Base-by-base conservation (phyloP, 129 eudicot genomes). In the Rutidosis leptorrhynchoides region DNA sequence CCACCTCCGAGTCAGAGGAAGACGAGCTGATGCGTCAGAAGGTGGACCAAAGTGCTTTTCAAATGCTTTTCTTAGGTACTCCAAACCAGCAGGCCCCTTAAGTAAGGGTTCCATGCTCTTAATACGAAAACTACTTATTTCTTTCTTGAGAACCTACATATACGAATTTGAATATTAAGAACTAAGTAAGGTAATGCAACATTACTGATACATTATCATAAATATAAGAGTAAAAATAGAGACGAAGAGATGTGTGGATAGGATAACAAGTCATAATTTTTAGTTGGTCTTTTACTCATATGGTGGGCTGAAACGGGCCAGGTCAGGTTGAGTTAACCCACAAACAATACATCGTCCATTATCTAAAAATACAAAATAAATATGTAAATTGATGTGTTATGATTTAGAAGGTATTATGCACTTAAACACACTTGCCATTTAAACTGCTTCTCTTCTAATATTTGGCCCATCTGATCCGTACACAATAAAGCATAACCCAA, bases 11-110 rank as follows among this genome's bases (percentile, higher is more conserved):
- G 99, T 94, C 78, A 81, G 70, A 8, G 97, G 95, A 54, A 94
- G 78, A 51, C 85, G 65, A 59, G 73, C 29, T 21, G 15, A 62
- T 25, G 94, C 95, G 62, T 82, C 77, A 19, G 90, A 77, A 22
- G 99, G 95, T 66, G 80, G 83, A 2, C 99, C 99, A 77, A 82
- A 84, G 54, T 73, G 90, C 64, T 74, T 80, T 61, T 77, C 78
- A 77, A 94, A 94, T 32, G 90, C 88, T 55, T 85, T 84, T 24
- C 79, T 73, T 69, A 94, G 70, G 80, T 79, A 94, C 23, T 84
- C 90, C 33, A 86, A 78, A 51, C 93, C 99, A 15, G 87, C 94
- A 51, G 97, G 93, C 62, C 99, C 99, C 77, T 81, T 94, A 62
- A 94, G 73, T 52, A 89, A 60, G 15, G 99, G 99, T 69, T 89